Base-by-base conservation (phyloP, 176 grass and related monocot species). In the Oryza longistaminata region DNA sequence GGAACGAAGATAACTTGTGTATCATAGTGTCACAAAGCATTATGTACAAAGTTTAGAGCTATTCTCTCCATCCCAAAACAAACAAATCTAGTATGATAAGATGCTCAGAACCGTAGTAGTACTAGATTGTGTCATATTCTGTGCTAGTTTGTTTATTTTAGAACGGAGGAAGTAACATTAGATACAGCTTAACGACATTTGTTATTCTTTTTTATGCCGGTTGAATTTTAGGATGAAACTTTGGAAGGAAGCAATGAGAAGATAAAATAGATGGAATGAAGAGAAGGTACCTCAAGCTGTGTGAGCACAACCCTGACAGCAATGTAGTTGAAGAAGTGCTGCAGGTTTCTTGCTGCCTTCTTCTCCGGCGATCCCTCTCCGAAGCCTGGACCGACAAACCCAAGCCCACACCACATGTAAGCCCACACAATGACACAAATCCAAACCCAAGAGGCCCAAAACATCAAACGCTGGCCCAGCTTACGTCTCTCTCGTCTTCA, bases 251-350 rank as follows among this genome's bases (percentile, higher is more conserved):
- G 4, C 52, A 50, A 7, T 25, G 9, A 45, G 42, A 39, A 6
- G n/a, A 70, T 9, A 1, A 39, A 84, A 42, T 44, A 0, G 34
- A 68, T 53, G 70, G 44, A 24, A 24, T 72, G 13, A 90, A 72
- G 0, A 34, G 24, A 55, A 9, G 55, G 66, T 62, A 97, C 95
- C 95, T 98, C 79, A 66, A 98, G 91, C 55, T 98, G 95, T 3
- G 95, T 81, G 17, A 95, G 88, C 39, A 98, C 93, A 82, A 95
- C 74, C 80, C 68, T 93, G 43, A 95, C 93, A 16, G 93, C 95
- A 22, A 93, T 21, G 72, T 93, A 95, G 65, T 92, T 98, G 77
- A 98, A 98, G 91, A 95, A 98, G 82, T 98, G 61, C 43, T 92
- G 91, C 17, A 97, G 95, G 27, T 77, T 91, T 2, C 21, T 90